These are phyloP conservation scores for Trichoderma breve DNA, from an alignment of 2,329 filamentous ascomycete genomes.

Conservation along the genomic window DNA sequence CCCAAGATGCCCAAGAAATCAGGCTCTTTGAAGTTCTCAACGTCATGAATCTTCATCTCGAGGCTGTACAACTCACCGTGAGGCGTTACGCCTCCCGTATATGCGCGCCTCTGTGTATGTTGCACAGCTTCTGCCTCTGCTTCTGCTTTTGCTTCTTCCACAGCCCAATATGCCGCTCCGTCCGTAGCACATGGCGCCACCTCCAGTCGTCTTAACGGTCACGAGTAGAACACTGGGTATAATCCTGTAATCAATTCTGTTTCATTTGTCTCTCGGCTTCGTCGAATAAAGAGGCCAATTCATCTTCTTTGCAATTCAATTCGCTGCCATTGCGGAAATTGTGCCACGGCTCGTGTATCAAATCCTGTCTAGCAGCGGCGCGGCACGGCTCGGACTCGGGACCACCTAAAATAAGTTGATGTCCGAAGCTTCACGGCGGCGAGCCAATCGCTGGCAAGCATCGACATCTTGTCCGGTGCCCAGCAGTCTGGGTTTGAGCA, in stretches of 20 bases:
- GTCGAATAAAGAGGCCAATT: background rate
- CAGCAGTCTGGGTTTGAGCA: background rate
- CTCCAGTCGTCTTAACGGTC: background rate
- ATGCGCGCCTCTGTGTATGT: background rate
- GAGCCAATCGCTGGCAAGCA: conserved; percentile 11
- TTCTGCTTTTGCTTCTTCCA: background rate
- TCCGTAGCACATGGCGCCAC: background rate
- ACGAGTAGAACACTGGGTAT: background rate
- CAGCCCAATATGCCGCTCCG: background rate
- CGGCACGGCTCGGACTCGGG: conserved; percentile 11
- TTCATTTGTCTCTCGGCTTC: background rate
- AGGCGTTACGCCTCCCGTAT: background rate
- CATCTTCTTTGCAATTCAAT: background rate
- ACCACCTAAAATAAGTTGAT: background rate
- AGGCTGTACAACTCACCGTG: background rate
- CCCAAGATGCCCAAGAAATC: background rate
- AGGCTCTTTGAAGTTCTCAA: background rate
- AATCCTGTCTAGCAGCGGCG: background rate
- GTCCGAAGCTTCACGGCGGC: background rate
- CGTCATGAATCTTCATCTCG: background rate
- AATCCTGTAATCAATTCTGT: background rate
- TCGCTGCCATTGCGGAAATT: background rate
- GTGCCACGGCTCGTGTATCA: background rate
- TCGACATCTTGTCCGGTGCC: background rate
- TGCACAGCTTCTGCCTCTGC: background rate